Base-by-base conservation (phyloP, 441 rosid genomes). In the Aleurites moluccanus region DNA sequence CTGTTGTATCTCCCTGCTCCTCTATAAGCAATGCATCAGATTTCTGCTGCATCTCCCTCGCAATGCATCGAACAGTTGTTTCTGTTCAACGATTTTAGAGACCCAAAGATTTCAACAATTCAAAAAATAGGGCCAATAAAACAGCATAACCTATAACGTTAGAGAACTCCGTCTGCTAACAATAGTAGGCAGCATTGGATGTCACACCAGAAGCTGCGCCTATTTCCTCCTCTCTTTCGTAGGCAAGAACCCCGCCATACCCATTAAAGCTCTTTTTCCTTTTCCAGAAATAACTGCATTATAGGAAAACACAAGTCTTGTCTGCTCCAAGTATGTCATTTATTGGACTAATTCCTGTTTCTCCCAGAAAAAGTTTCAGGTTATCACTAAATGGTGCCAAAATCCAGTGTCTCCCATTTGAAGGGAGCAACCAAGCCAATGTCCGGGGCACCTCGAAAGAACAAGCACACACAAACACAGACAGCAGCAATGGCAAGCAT, bases 401-500 rank as follows among this genome's bases (percentile, higher is more conserved):
- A 93, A 74, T 81, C 88, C 88, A 93, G 66, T 72, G 80, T 87
- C 79, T 90, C 94, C 98, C 96, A 88, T 80, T 86, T 87, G 71
- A 93, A 90, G 40, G 88, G 93, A 72, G 86, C 83, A 74, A 83
- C 87, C 25, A 78, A 70, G 64, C 95, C 86, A 67, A 91, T 84
- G 25, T 85, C 77, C 0, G 95, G 97, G 33, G 84, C 83, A 33
- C 92, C 94, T 47, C 96, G 89, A 77, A 88, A 74, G 89, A 91
- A 91, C 59, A 93, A 82, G 82, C 98, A 93, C 64, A 93, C 98
- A 82, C 98, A 93, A 75, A 93, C 97, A 65, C 97, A 93, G 30
- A 93, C 97, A 1, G 98, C 94, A 1, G 97, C 98, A 78, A 93
- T 82, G 73, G 94, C 91, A 30, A 93, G 94, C 94, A 93, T 87